These are phyloP conservation scores for Sugiyamaella grinbergsii DNA, from an alignment of 1,139 yeast genomes.

Conservation along the genomic window DNA sequence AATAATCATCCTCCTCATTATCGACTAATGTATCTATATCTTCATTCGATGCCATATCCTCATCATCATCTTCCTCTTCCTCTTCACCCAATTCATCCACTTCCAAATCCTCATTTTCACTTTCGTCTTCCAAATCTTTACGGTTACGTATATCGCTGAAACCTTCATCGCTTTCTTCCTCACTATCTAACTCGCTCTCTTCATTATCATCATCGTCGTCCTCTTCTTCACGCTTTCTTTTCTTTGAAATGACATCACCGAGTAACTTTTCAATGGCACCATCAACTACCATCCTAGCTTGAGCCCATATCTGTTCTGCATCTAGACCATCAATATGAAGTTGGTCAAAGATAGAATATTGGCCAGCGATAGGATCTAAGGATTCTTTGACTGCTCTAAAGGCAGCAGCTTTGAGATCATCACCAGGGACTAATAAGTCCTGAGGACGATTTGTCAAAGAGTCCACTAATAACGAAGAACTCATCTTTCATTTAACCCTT, in stretches of 20 bases:
- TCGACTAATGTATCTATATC: conserved; percentile 24
- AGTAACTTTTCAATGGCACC: conserved; percentile 62
- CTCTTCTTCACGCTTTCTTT: conserved; percentile 29
- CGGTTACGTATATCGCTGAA: neutral
- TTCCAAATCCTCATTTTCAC: conserved; percentile 25
- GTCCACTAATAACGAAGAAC: conserved; percentile 22
- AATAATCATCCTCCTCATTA: conserved; percentile 28
- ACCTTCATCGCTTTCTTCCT: conserved; percentile 23
- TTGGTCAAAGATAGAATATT: conserved; percentile 75
- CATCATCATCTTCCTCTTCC: conserved; percentile 27
- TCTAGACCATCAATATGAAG: conserved; percentile 84
- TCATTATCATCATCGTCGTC: conserved; percentile 25
- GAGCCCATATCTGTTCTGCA: conserved; percentile 92
- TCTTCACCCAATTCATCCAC: conserved; percentile 20
- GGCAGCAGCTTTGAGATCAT: conserved; percentile 36
- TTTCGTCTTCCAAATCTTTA: conserved; percentile 23
- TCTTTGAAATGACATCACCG: conserved; percentile 36
- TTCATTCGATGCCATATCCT: conserved; percentile 24
- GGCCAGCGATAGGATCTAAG: conserved; percentile 65
- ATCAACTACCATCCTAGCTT: conserved; percentile 79
- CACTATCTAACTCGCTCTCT: conserved; percentile 34
- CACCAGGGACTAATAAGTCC: conserved; percentile 37
- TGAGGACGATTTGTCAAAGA: conserved; percentile 35
- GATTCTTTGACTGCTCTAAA: conserved; percentile 53
- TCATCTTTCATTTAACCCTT: no score